Base-by-base conservation (phyloP, 202 grass and related monocot genomes). In the Tripidium arundinaceum region DNA sequence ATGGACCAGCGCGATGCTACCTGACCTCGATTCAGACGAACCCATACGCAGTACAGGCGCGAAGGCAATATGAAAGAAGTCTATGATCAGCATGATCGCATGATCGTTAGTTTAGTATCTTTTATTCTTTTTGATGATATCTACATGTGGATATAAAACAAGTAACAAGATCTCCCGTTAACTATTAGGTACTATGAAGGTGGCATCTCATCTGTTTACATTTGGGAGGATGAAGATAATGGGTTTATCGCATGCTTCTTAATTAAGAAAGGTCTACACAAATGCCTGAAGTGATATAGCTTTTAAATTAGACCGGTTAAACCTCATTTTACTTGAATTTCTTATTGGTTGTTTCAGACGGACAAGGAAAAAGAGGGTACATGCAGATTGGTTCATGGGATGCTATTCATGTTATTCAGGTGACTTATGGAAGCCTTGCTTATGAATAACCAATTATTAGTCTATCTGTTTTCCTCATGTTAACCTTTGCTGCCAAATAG, bases 151-250 rank as follows among this genome's bases (percentile, higher is more conserved):
- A 64, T 86, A 31, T 40, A 62, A 75, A 84, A 76, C 65, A 70
- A 72, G 25, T 86, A 24, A 86, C 39, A 80, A 72, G 13, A 55
- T 33, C 34, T 81, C 78, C 64, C 75, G 62, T 66, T 79, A 41
- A 78, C 55, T 76, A 67, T 62, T 91, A 99, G 96, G 84, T 99
- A 99, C 65, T 99, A 99, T 68, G 96, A 99, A 91, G 96, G 92
- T 80, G 92, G 92, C 50, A 55, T 64, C 15, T 58, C 19, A n/a
- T n/a, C n/a, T n/a, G 96, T 99, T 11, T 99, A 95, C 69, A 75
- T 99, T 41, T 95, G 92, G 90, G 92, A 99, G 47, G 82, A 91
- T 83, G 96, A 99, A 65, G 86, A 89, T 13, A 71, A 91, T 74
- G 85, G 92, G 61, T 93, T 99, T 75, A 88, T 99, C 24, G 88